phyloP scores from a whole-genome alignment of 2,329 filamentous ascomycete species.

The Phyllosticta citribraziliensis region DNA sequence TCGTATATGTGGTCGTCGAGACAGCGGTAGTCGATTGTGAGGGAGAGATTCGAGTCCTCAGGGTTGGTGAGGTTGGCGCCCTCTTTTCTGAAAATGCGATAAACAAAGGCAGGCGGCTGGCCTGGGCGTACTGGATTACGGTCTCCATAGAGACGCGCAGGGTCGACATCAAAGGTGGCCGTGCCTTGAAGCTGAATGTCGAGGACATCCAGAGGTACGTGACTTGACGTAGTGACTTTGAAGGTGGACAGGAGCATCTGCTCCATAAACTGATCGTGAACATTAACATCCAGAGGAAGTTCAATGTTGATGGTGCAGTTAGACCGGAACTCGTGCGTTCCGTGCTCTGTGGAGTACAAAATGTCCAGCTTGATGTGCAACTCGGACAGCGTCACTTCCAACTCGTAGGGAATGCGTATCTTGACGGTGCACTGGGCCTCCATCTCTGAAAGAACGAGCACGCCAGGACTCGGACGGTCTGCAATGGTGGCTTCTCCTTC shows the following conservation, averaged over 20 bases:
- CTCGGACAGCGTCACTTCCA: slow-evolving; percentile 64
- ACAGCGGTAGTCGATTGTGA: slow-evolving; percentile 67
- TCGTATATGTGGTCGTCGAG: slow-evolving; percentile 61
- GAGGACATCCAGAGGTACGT: slow-evolving; percentile 64
- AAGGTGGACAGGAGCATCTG: slow-evolving; percentile 76
- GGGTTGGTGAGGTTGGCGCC: slow-evolving; percentile 16
- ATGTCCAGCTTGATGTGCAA: slow-evolving; percentile 70
- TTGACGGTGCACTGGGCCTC: slow-evolving; percentile 38
- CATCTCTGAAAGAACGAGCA: slow-evolving; percentile 38
- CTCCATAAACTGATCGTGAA: slow-evolving; percentile 91
- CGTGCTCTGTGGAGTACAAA: slow-evolving; percentile 58
- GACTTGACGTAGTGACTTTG: slow-evolving; percentile 71
- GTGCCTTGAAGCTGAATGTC: slow-evolving; percentile 62
- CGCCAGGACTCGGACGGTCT: slow-evolving; percentile 35
- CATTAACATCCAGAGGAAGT: slow-evolving; percentile 84
- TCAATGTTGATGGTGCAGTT: slow-evolving; percentile 58
- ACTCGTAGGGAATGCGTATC: slow-evolving; percentile 68
- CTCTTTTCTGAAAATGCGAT: slow-evolving; percentile 58
- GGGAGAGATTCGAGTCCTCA: slow-evolving; percentile 41
- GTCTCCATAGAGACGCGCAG: slow-evolving; percentile 35
- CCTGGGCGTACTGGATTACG: slow-evolving; percentile 61
- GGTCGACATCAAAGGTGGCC: slow-evolving; percentile 56
- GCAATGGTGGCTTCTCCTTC: slow-evolving; percentile 33
- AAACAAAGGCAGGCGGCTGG: slow-evolving; percentile 71
- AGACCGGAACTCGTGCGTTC: slow-evolving; percentile 54